Percentiles rank a stretch among this genome's conserved stretches.
Conservation (phyloP, 495 filamentous ascomycete species). For the Oidiodendron maius region DNA sequence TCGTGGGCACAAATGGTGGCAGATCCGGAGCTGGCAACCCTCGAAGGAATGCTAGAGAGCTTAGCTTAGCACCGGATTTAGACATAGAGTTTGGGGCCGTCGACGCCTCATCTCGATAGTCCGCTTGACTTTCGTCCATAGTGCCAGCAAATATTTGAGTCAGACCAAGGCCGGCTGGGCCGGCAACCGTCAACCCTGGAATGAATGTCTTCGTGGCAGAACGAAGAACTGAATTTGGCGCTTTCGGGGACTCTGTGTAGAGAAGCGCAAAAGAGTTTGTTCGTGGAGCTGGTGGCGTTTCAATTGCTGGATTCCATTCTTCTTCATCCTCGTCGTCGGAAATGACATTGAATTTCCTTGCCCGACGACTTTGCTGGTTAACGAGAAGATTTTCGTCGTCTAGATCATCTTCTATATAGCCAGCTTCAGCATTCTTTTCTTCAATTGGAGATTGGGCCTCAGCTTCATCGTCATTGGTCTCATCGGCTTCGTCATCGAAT, state of each 20-base stretch:
- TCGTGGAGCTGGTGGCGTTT: slow-evolving; percentile 39
- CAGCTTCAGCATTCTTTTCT: slow-evolving; percentile 13
- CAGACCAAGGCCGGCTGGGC: slow-evolving; percentile 61
- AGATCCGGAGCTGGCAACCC: slow-evolving; percentile 47
- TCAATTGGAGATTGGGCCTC: slow-evolving; percentile 24
- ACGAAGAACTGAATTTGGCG: slow-evolving; percentile 47
- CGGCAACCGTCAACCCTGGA: slow-evolving; percentile 47
- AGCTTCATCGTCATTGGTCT: slow-evolving; percentile 34
- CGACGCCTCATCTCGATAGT: slow-evolving; percentile 1
- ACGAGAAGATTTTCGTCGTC: slow-evolving; percentile 20
- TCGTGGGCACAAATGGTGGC: slow-evolving; percentile 34
- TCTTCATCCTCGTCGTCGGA: slow-evolving; percentile 64
- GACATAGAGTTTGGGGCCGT: not conserved
- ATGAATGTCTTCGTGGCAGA: slow-evolving; percentile 55
- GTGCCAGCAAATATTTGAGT: slow-evolving; percentile 94
- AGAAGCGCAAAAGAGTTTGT: slow-evolving; percentile 26
- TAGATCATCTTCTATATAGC: slow-evolving; percentile 18
- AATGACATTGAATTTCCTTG: slow-evolving; percentile 33
- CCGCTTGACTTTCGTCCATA: slow-evolving; percentile 53
- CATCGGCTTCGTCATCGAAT: slow-evolving; percentile 32
- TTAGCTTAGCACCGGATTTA: slow-evolving; percentile 15
- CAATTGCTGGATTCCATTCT: slow-evolving; percentile 53
- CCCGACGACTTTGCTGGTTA: slow-evolving; percentile 30
- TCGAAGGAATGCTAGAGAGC: slow-evolving; percentile 43
- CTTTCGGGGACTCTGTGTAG: slow-evolving; percentile 33